Conservation (phyloP, 257 asterid species). For the Eucommia ulmoides region DNA sequence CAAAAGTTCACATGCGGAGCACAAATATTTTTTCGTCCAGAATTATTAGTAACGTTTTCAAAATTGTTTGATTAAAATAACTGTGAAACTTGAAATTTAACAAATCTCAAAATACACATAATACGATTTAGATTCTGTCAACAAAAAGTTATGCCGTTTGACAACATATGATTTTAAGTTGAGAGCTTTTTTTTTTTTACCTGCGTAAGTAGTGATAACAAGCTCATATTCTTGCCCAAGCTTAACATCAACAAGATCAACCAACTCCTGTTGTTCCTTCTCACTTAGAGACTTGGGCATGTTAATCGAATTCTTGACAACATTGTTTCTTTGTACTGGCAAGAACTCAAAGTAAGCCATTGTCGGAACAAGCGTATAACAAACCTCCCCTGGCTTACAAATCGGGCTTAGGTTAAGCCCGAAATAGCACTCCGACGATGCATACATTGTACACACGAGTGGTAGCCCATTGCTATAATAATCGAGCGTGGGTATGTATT, state of each 20-base stretch:
- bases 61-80: no score
- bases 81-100: no score
- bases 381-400: conserved; percentile 25
- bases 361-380: conserved; percentile 36
- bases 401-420: conserved; percentile 36
- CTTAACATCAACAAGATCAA: conserved; percentile 28
- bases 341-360: conserved; percentile 37
- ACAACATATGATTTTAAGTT: no score
- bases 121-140: no score
- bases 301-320: not conserved
- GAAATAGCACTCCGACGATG: conserved; percentile 27
- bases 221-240: conserved; percentile 29
- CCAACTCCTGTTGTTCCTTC: conserved; percentile 13
- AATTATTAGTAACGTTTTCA: no score
- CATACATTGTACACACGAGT: conserved; percentile 33
- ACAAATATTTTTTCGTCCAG: no score
- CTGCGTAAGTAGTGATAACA: conserved; percentile 34
- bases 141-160: no score
- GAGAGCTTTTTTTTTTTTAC: no score
- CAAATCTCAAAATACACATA: no score
- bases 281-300: conserved; percentile 2
- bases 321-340: conserved; percentile 13
- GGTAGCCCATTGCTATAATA: conserved; percentile 34
- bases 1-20: no score
- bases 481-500: conserved; percentile 30